Base-by-base conservation (phyloP, 495 filamentous ascomycete genomes). In the Collariella sp. region DNA sequence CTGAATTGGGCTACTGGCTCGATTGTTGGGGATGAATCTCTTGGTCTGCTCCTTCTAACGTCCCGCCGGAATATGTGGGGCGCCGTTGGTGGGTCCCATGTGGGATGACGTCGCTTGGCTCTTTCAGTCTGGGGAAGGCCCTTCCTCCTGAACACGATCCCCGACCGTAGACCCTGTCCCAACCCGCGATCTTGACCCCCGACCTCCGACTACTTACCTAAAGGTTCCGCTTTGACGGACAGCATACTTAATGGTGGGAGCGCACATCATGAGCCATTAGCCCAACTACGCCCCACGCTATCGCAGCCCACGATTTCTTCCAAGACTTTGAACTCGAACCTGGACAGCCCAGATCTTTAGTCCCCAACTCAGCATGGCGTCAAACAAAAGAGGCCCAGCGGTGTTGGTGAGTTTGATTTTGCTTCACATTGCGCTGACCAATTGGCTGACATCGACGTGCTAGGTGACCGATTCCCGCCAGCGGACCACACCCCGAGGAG, bases 401-500 rank as follows among this genome's bases (percentile, higher is more conserved):
- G 69, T 70, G 34, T 46, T 71, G 58, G 69, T 69, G 54, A 23
- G 63, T 29, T n/a, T 4, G 26, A 31, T 12, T 29, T n/a, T 4
- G 26, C 24, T 12, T n/a, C n/a, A 12, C 16, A 11, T 13, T 19
- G 11, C 29, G 33, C 18, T 10, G 15, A 11, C 34, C 9, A 26
- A 29, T 35, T 18, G 18, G 6, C 49, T 57, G 23, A 60, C 54
- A 9, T 7, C 23, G 19, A 10, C 7, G 20, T 11, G 20, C 34
- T 29, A 71, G 69, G 67, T 71, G 11, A 72, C 69, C n/a, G 69
- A 72, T 50, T 52, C 69, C 20, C 64, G 69, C 50, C 54, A 67
- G 46, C 62, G 67, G 2, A 60, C 67, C 9, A 55, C 58, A 23
- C 31, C 56, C 5, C 62, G 64, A 23, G 49, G 56, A 29, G 50